These are phyloP conservation scores for Exserohilum rostratum DNA, from an alignment of 2,329 filamentous ascomycete species.

Conservation along the genomic window DNA sequence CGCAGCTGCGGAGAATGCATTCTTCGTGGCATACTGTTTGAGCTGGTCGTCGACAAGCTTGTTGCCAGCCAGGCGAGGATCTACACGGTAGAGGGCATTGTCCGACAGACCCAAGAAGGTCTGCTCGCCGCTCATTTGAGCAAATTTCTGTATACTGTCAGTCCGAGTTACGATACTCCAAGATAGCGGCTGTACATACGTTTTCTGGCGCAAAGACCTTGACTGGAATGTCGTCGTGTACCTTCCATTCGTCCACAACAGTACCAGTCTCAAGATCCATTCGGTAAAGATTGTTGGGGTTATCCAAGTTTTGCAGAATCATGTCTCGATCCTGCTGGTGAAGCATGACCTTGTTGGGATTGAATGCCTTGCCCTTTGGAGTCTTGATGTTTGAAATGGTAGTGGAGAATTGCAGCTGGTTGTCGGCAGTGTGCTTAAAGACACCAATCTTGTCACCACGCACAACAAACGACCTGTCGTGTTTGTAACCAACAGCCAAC, in stretches of 20 bases:
- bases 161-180: background rate
- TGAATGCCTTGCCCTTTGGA: slow-evolving; percentile 79
- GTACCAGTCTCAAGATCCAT: slow-evolving; percentile 99
- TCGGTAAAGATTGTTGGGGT: slow-evolving; percentile 89
- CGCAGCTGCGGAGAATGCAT: slow-evolving; percentile 91
- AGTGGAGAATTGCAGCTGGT: slow-evolving; percentile 92
- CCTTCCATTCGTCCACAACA: slow-evolving; percentile 97
- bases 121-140: slow-evolving; percentile 94
- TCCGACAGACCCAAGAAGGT: slow-evolving; percentile 92
- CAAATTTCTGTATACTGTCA: slow-evolving; percentile 73
- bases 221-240: slow-evolving; percentile 94
- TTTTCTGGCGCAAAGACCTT: slow-evolving; percentile 91
- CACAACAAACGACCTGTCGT: slow-evolving; percentile 95
- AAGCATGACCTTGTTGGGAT: slow-evolving; percentile 95
- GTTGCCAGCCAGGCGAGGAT: slow-evolving; percentile 85
- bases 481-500: slow-evolving; percentile 94
- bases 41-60: slow-evolving; percentile 92
- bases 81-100: slow-evolving; percentile 91
- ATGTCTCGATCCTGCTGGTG: slow-evolving; percentile 89
- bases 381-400: slow-evolving; percentile 97
- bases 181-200: slow-evolving; percentile 49
- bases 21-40: slow-evolving; percentile 96
- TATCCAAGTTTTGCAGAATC: slow-evolving; percentile 80
- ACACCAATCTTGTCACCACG: slow-evolving; percentile 98
- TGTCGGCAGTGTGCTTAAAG: slow-evolving; percentile 93